Evolutionary conservation across 805 yeast genomes (phyloP), one percentile per base, ranked within the genome.

Genomic region (Spathaspora boniae): DNA sequence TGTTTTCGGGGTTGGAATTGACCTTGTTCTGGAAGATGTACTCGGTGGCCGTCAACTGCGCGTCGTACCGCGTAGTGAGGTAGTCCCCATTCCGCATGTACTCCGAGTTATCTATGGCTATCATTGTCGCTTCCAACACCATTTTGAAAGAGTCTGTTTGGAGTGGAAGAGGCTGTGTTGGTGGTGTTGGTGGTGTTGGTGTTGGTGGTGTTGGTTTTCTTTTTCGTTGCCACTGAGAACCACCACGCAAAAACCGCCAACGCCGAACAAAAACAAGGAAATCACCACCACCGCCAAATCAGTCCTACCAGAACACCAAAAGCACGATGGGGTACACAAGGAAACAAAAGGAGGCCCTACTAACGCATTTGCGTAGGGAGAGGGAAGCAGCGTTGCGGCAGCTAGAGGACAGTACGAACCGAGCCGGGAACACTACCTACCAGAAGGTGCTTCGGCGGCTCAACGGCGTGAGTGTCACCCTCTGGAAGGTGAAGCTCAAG

Each of bases 41-140:
- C 48, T 87, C 93, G 19, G 89, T 88, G 7, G 96, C 80, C 44
- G 93, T 95, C 42, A 85, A 69, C 62, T 93, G 96, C 2, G 98
- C 96, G 45, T 85, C 94, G 56, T 80, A 89, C 52, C 98, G 74
- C 11, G 89, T 81, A 12, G 94, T 79, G 24, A 85, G 74, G 53
- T 82, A 93, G 60, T 93, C 98, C 21, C 98, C 98, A 57, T 93
- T 93, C 53, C 98, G 75, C 78, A 89, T 85, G 61, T 74, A 91
- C 66, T 93, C 98, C 34, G 96, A 87, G 71, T 88, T 91, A 70
- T 93, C 99, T 54, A 93, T 76, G 53, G 88, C 86, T 44, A 93
- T 76, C 84, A 93, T 89, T 11, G 96, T 85, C 44, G 98, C 98
- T 65, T 93, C 98, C 52, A 89, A 75, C 45, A 83, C 96, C 97